These are phyloP conservation scores for Sanguinoderma infundibulare DNA, from an alignment of 1,284 basidiomycete species.

Conservation along the genomic window DNA sequence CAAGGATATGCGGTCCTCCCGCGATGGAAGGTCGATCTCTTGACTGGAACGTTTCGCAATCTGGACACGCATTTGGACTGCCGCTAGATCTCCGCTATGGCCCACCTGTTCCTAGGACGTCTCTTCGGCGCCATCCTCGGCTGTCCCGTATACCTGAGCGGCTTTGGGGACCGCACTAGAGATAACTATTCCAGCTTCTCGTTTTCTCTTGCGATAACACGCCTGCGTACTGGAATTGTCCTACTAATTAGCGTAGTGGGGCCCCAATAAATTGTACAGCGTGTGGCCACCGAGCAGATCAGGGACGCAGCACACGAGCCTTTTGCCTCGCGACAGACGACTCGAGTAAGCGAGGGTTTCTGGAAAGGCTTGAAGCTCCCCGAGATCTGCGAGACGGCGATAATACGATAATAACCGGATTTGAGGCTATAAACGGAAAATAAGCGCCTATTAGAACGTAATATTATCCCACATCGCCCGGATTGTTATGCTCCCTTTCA, in stretches of 20 bases:
- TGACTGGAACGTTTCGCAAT: background rate
- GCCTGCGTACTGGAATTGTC: background rate
- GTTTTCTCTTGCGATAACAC: background rate
- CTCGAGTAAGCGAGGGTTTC: background rate
- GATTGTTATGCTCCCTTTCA: background rate
- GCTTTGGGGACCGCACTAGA: slow-evolving; percentile 13
- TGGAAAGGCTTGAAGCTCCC: background rate
- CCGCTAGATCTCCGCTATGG: background rate
- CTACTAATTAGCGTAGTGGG: background rate
- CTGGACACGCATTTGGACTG: background rate
- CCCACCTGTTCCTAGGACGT: background rate
- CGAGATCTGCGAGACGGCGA: background rate
- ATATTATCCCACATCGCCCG: background rate
- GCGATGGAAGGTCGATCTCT: background rate
- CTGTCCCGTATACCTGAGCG: slow-evolving; percentile 22
- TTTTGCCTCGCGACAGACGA: background rate
- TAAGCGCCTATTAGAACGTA: background rate
- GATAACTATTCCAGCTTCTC: background rate
- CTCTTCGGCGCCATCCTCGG: slow-evolving; percentile 2
- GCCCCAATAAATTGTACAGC: background rate
- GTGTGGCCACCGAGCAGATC: background rate
- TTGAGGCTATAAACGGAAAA: background rate
- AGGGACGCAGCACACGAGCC: background rate
- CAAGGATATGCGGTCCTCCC: slow-evolving; percentile 5
- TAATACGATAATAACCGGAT: background rate